Base-by-base conservation (phyloP, 2,329 filamentous ascomycete species). In the Pyricularia grisea region DNA sequence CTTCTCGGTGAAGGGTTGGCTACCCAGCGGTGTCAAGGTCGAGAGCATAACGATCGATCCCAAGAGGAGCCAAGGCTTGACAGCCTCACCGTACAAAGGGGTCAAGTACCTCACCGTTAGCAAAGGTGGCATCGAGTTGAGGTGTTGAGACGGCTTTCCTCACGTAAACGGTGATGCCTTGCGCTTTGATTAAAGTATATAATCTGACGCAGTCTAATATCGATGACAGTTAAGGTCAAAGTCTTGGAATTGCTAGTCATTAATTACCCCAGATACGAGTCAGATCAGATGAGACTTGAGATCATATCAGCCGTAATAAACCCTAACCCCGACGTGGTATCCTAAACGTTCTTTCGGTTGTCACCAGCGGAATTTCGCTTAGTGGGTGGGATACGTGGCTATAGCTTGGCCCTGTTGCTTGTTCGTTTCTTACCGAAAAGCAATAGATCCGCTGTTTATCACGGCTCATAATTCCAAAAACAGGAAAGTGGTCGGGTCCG, bases 81-180 rank as follows among this genome's bases (percentile, higher is more conserved):
- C 93, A 0, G 93, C 97, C 73, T 88, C 91, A 2, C 95, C 95
- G 28, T 98, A 97, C 80, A 99, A 98, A 81, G 95, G 95, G 1
- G 95, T 99, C 73, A 99, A 99, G 80, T 99, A 99, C 79, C 78
- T 99, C 74, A 97, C 94, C 20, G 82, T 90, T 66, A 90, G 88
- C 75, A 87, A 87, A 71, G 84, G 85, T 17, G 88, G 88, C 27
- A 82, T 90, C 61, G 88, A 90, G 78, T 83, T 88, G 73, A 81
- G 88, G 73, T 90, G 88, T 76, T 88, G 71, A 75, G 17, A 50
- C 17, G 42, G 17, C 6, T 50, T 50, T 20, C 20, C 7, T 50
- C 17, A 50, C 42, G 6, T 5, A 6, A n/a, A 50, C 42, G 17
- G 6, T 50, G 42, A 50, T n/a, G 9, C 5, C n/a, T n/a, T 50